phyloP scores from a whole-genome alignment of 257 asterid species.

The Paraleonurus japonicus region DNA sequence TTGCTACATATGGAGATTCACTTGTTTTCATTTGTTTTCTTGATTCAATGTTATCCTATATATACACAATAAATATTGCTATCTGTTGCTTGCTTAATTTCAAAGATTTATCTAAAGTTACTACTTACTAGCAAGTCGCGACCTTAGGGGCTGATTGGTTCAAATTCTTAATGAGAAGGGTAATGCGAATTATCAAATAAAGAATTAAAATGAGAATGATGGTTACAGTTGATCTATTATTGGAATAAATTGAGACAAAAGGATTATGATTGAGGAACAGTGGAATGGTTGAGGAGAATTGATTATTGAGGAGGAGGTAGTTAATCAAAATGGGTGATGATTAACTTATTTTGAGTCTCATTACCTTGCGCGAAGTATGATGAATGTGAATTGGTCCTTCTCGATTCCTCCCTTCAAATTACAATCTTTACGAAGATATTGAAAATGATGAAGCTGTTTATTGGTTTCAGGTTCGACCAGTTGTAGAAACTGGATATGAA shows the following conservation, averaged over 20 bases:
- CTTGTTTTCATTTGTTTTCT: not conserved
- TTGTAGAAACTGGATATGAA: conserved; percentile 96
- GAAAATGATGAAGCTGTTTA: conserved; percentile 22
- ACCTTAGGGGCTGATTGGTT: not conserved
- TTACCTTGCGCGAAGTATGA: too few relatives aligned
- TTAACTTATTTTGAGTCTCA: too few relatives aligned
- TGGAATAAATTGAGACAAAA: too few relatives aligned
- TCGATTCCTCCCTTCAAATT: not conserved
- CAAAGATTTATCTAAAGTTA: not conserved
- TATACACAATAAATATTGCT: not conserved
- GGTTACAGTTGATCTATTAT: too few relatives aligned
- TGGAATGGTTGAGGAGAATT: too few relatives aligned
- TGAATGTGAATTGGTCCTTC: not conserved
- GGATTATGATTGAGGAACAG: too few relatives aligned
- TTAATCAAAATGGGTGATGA: too few relatives aligned
- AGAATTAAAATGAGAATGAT: too few relatives aligned
- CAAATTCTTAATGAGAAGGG: too few relatives aligned
- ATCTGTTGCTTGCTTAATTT: not conserved
- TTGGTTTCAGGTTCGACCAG: conserved; percentile 85
- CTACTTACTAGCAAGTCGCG: not conserved
- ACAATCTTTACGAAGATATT: not conserved
- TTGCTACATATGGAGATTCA: not conserved
- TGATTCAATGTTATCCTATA: not conserved
- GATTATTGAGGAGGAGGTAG: too few relatives aligned
- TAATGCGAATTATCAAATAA: too few relatives aligned